Evolutionary conservation across 73 alveolate genomes (phyloP).

Genomic region (Durusdinium trenchii): DNA sequence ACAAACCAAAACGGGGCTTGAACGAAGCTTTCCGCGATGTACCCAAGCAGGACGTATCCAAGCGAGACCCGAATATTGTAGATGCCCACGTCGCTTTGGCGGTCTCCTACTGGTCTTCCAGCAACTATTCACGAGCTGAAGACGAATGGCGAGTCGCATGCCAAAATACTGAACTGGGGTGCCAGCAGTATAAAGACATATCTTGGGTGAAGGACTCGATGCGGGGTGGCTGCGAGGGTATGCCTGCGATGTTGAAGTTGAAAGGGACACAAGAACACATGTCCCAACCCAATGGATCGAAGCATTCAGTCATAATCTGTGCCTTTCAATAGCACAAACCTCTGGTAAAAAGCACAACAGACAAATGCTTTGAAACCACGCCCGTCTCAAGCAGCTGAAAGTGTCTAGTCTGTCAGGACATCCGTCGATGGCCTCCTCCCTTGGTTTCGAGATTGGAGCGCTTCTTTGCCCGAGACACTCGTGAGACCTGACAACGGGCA

Average conservation of each 20-base stretch:
- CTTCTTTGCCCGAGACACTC: slow-evolving; percentile 14
- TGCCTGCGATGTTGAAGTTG: no score
- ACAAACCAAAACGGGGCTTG: no score
- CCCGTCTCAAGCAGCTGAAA: no score
- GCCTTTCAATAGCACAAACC: no score
- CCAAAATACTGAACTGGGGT: slow-evolving; percentile 62
- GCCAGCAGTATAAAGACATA: slow-evolving; percentile 54
- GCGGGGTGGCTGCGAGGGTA: no score
- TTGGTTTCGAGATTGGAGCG: slow-evolving; percentile 48
- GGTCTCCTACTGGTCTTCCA: slow-evolving; percentile 64
- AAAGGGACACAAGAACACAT: no score
- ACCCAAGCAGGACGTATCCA: not conserved
- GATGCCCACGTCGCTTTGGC: slow-evolving; percentile 90
- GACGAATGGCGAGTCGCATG: slow-evolving; percentile 82
- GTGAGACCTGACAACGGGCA: not conserved
- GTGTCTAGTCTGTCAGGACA: no score
- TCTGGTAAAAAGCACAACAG: no score
- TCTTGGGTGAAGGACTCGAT: slow-evolving; percentile 80
- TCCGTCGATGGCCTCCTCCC: slow-evolving; percentile 91
- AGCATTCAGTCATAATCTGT: no score
- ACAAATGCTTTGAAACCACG: no score
- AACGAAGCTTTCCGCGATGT: no score
- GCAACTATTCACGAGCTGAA: slow-evolving; percentile 56
- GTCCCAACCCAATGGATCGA: no score
- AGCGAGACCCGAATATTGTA: slow-evolving; percentile 61